These are phyloP conservation scores for Ramichloridium luteum DNA, from an alignment of 2,329 filamentous ascomycete genomes.

Conservation along the genomic window DNA sequence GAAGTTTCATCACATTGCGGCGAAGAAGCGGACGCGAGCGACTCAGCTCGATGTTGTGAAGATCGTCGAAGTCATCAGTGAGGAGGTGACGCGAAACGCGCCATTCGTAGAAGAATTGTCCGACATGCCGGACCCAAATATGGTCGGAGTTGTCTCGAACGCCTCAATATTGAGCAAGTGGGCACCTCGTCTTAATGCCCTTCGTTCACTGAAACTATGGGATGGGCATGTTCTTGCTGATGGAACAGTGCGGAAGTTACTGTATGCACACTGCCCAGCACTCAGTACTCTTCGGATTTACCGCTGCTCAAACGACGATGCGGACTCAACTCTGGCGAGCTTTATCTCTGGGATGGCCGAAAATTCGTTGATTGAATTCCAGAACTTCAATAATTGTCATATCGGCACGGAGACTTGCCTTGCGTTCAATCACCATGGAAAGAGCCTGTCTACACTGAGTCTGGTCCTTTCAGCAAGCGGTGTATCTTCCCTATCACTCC, in stretches of 20 bases:
- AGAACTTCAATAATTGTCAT: slow-evolving; percentile 44
- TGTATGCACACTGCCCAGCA: slow-evolving; percentile 46
- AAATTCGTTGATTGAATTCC: slow-evolving; percentile 47
- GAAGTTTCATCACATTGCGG: slow-evolving; percentile 28
- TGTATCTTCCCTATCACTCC: slow-evolving; percentile 33
- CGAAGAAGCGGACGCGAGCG: slow-evolving; percentile 11
- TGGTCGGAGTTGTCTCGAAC: slow-evolving; percentile 34
- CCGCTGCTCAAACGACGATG: slow-evolving; percentile 32
- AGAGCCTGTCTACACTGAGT: slow-evolving; percentile 43
- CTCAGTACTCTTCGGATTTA: slow-evolving; percentile 51
- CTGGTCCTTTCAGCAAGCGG: slow-evolving; percentile 39
- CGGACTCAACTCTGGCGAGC: slow-evolving; percentile 45
- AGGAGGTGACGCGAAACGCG: slow-evolving; percentile 26
- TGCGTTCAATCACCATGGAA: slow-evolving; percentile 40
- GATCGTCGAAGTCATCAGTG: slow-evolving; percentile 38
- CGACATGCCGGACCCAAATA: slow-evolving; percentile 29
- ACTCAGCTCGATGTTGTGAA: slow-evolving; percentile 29
- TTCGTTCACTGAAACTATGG: slow-evolving; percentile 48
- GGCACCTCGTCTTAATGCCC: slow-evolving; percentile 45
- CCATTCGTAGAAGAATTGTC: slow-evolving; percentile 42
- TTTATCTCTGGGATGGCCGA: slow-evolving; percentile 46
- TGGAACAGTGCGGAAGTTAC: slow-evolving; percentile 40
- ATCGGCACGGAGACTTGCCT: slow-evolving; percentile 44
- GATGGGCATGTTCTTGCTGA: slow-evolving; percentile 48
- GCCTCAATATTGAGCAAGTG: slow-evolving; percentile 42